A percentile compares a stretch with the other conserved stretches of the same genome.
These are phyloP conservation scores for Claviceps purpurea DNA, from an alignment of 2,329 filamentous ascomycete species.

Conservation along the genomic window DNA sequence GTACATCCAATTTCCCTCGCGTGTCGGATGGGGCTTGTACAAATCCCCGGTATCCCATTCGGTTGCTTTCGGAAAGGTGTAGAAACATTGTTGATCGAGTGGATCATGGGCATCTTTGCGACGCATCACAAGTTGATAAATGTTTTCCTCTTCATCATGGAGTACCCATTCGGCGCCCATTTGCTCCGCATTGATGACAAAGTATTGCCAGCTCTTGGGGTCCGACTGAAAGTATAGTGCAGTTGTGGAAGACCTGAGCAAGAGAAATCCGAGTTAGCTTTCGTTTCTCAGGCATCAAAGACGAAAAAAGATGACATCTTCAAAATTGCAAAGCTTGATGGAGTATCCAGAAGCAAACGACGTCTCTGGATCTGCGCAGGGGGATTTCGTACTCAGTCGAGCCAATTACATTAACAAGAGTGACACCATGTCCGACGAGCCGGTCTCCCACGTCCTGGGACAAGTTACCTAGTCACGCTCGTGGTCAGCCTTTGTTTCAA, in stretches of 20 bases:
- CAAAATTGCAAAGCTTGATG: no score
- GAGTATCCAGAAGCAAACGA: no score
- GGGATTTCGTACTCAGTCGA: slow-evolving; percentile 26
- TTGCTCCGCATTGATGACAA: slow-evolving; percentile 26
- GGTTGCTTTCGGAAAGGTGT: slow-evolving; percentile 20
- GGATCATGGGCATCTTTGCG: slow-evolving; percentile 23
- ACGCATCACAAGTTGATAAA: slow-evolving; percentile 22
- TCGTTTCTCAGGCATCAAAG: neutral
- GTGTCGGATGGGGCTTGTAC: slow-evolving; percentile 21
- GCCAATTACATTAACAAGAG: slow-evolving; percentile 23
- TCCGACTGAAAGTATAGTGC: slow-evolving; percentile 21
- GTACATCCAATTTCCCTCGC: slow-evolving; percentile 20
- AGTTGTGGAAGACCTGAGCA: slow-evolving; percentile 20
- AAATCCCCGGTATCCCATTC: slow-evolving; percentile 25
- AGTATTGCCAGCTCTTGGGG: slow-evolving; percentile 27
- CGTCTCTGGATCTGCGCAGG: no score
- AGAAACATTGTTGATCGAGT: slow-evolving; percentile 21
- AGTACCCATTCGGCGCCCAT: slow-evolving; percentile 28
- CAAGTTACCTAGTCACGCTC: slow-evolving; percentile 19
- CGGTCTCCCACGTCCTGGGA: slow-evolving; percentile 23
- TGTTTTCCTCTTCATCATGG: slow-evolving; percentile 2
- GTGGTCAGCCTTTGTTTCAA: neutral
- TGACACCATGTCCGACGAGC: slow-evolving; percentile 22
- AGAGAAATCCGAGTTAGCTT: neutral
- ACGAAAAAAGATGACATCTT: neutral